Percentiles rank a stretch among this genome's conserved stretches.
Evolutionary conservation across 2,329 filamentous ascomycete genomes (phyloP).

Genomic region (Fusarium nurragi): DNA sequence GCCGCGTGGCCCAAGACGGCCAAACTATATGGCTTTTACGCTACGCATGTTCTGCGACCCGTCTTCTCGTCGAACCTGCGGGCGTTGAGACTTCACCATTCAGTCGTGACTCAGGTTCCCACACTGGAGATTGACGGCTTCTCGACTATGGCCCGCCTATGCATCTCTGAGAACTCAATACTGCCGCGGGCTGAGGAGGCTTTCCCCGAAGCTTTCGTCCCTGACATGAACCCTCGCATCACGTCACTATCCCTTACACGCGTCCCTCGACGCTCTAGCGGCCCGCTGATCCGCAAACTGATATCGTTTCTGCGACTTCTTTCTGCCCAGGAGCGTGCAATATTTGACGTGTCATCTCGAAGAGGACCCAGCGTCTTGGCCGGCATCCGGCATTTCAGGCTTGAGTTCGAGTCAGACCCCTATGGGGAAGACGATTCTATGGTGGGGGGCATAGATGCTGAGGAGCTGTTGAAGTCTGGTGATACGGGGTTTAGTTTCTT

Average conservation of each 20-base stretch:
- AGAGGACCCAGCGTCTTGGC: constrained; percentile 56
- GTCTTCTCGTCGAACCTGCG: constrained; percentile 64
- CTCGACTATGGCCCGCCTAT: constrained; percentile 49
- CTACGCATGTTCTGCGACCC: constrained; percentile 60
- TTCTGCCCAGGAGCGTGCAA: constrained; percentile 59
- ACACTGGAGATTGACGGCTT: constrained; percentile 54
- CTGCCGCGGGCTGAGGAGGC: constrained; percentile 55
- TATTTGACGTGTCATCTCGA: constrained; percentile 50
- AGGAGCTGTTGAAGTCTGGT: constrained; percentile 54
- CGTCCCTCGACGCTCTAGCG: constrained; percentile 63
- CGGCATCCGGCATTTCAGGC: constrained; percentile 62
- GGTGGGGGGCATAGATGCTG: constrained; percentile 52
- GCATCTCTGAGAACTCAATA: constrained; percentile 58
- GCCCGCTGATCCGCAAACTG: constrained; percentile 60
- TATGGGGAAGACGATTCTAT: constrained; percentile 49
- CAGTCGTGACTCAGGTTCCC: constrained; percentile 65
- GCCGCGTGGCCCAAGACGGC: constrained; percentile 45
- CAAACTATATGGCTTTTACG: constrained; percentile 55
- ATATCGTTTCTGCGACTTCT: constrained; percentile 58
- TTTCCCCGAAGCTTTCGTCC: constrained; percentile 60
- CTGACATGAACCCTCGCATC: constrained; percentile 67
- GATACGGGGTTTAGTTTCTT: constrained; percentile 59
- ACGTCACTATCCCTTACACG: constrained; percentile 62
- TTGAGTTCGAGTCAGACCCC: constrained; percentile 63
- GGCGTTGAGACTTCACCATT: constrained; percentile 66